These are phyloP conservation scores for Pelargonium nanum DNA, from an alignment of 345 rosid species.

Conservation along the genomic window DNA sequence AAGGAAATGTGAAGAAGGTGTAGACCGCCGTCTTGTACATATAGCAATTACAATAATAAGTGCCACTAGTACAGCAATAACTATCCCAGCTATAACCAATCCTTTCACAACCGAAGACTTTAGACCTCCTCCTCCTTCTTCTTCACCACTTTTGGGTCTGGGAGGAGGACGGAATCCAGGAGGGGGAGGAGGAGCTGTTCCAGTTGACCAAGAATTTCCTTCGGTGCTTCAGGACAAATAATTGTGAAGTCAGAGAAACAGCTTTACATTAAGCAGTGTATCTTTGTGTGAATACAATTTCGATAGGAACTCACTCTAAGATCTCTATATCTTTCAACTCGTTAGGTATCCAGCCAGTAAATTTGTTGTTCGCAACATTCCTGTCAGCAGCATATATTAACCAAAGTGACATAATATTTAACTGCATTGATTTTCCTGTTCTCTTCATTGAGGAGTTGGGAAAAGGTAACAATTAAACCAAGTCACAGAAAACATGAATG, in stretches of 20 bases:
- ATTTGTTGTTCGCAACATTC: constrained; percentile 67
- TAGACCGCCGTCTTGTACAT: constrained; percentile 25
- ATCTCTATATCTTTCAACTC: constrained; percentile 45
- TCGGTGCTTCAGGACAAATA: constrained; percentile 43
- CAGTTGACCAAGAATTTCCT: constrained; percentile 71
- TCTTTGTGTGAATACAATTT: not conserved
- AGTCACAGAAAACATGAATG: not conserved
- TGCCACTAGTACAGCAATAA: constrained; percentile 39
- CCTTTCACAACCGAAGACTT: constrained; percentile 26
- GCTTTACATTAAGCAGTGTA: not conserved
- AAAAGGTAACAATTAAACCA: not conserved
- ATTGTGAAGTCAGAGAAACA: constrained; percentile 13
- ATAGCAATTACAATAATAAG: constrained; percentile 31
- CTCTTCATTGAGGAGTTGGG: too few relatives aligned
- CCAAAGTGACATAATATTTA: not conserved
- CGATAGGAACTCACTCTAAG: constrained; percentile 42
- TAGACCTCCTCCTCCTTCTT: not conserved
- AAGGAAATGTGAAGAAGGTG: constrained; percentile 54
- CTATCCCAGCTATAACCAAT: constrained; percentile 28
- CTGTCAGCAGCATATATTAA: constrained; percentile 23
- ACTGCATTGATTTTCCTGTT: not conserved
- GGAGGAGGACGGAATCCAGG: constrained; percentile 28
- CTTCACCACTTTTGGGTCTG: not conserved
- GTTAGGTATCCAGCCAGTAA: constrained; percentile 86
- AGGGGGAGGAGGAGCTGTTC: constrained; percentile 75